A percentile compares a stretch with the other conserved stretches of the same genome.
Evolutionary conservation across 306 rosid species (phyloP).

Genomic region (Quercus berberidifolia): DNA sequence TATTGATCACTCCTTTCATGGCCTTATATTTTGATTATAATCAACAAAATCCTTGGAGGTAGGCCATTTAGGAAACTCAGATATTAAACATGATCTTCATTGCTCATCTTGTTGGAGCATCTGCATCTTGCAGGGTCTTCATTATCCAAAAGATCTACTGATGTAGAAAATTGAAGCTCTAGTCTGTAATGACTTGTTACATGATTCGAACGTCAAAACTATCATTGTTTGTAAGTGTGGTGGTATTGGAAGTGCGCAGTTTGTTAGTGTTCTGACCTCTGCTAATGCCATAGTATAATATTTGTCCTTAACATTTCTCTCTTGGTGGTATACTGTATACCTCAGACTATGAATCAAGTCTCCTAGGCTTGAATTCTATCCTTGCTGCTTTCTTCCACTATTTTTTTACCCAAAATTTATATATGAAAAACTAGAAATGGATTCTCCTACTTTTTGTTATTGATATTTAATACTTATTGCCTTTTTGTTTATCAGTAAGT

Average conservation of each 20-base stretch:
- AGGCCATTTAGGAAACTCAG: neutral
- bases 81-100: neutral
- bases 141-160: neutral
- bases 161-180: neutral
- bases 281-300: neutral
- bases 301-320: neutral
- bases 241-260: neutral
- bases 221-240: neutral
- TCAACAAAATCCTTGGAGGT: neutral
- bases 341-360: neutral
- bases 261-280: neutral
- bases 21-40: neutral
- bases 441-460: neutral
- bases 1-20: neutral
- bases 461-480: too few relatives aligned
- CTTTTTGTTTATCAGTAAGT: too few relatives aligned
- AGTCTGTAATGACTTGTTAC: neutral
- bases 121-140: neutral
- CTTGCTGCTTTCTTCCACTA: neutral
- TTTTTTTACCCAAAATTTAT: neutral
- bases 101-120: neutral
- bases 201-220: neutral
- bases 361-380: neutral
- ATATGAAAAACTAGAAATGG: neutral
- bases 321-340: neutral